Evolutionary conservation across 2,329 filamentous ascomycete genomes (phyloP).

Genomic region (Cytospora mali): DNA sequence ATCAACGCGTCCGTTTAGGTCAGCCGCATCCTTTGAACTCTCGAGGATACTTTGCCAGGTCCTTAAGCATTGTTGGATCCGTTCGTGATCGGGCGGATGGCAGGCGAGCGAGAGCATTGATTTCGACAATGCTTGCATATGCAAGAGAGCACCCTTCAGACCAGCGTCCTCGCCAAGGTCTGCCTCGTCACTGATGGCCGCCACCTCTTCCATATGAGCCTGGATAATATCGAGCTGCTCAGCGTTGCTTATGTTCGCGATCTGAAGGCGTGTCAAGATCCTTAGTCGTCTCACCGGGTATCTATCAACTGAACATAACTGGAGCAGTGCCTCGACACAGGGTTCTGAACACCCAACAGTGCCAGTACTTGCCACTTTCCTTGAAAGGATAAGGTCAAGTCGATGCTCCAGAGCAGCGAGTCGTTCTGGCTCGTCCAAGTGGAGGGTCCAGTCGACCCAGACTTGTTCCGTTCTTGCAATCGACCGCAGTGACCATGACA

Average conservation of each 20-base stretch:
- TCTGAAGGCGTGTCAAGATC: constrained; percentile 52
- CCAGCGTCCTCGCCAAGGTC: constrained; percentile 49
- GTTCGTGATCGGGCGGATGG: constrained; percentile 40
- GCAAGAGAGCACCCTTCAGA: constrained; percentile 49
- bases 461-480: constrained; percentile 62
- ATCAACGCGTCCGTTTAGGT: constrained; percentile 51
- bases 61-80: constrained; percentile 41
- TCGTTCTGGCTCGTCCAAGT: constrained; percentile 54
- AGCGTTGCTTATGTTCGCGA: constrained; percentile 50
- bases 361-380: constrained; percentile 36
- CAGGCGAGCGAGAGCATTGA: constrained; percentile 49
- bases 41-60: constrained; percentile 50
- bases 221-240: constrained; percentile 44
- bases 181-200: constrained; percentile 41
- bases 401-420: constrained; percentile 64
- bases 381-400: constrained; percentile 50
- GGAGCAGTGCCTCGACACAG: constrained; percentile 50
- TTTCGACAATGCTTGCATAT: constrained; percentile 49
- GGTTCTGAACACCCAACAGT: constrained; percentile 43
- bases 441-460: constrained; percentile 59
- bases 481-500: constrained; percentile 62
- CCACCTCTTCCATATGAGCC: constrained; percentile 43
- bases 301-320: constrained; percentile 51
- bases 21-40: constrained; percentile 41
- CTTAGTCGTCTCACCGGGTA: constrained; percentile 58